Evolutionary conservation across 768 basidiomycete species (phyloP).

Genomic region (Rhizopogon vulgaris): DNA sequence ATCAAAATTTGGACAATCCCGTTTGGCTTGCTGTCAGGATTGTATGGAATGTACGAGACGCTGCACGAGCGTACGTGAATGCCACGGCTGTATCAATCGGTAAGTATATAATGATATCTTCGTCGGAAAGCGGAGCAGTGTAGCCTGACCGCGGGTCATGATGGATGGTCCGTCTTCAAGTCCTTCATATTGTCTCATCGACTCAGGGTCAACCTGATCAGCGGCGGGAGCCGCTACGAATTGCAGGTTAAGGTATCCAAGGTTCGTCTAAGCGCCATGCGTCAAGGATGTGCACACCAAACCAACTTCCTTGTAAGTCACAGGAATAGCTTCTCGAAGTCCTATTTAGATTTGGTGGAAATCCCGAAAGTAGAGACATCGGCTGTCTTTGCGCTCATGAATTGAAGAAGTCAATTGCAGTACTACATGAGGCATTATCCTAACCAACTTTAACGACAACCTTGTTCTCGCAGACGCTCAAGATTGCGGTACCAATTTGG

Average conservation of each 20-base stretch:
- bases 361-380: slow-evolving; percentile 99
- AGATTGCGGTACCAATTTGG: slow-evolving; percentile 99
- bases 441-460: slow-evolving; percentile 94
- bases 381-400: slow-evolving; percentile 98
- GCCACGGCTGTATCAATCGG: too few species aligned
- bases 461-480: slow-evolving; percentile 99
- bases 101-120: too few species aligned
- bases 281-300: slow-evolving; percentile 53
- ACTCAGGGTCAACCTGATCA: slow-evolving; percentile 68
- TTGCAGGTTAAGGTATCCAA: slow-evolving; percentile 62
- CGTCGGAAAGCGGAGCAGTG: too few species aligned
- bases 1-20: background rate
- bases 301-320: slow-evolving; percentile 98
- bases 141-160: too few species aligned
- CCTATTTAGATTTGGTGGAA: slow-evolving; percentile 99
- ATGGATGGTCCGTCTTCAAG: slow-evolving; percentile 50
- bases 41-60: too few species aligned
- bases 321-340: slow-evolving; percentile 99
- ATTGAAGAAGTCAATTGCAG: slow-evolving; percentile 5
- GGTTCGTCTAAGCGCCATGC: background rate
- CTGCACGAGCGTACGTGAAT: background rate
- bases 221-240: slow-evolving; percentile 97
- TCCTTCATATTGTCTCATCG: slow-evolving; percentile 75
- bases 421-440: background rate
- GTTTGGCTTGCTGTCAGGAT: background rate